Evolutionary conservation across 768 basidiomycete species (phyloP).

Genomic region (Megacollybia marginata): DNA sequence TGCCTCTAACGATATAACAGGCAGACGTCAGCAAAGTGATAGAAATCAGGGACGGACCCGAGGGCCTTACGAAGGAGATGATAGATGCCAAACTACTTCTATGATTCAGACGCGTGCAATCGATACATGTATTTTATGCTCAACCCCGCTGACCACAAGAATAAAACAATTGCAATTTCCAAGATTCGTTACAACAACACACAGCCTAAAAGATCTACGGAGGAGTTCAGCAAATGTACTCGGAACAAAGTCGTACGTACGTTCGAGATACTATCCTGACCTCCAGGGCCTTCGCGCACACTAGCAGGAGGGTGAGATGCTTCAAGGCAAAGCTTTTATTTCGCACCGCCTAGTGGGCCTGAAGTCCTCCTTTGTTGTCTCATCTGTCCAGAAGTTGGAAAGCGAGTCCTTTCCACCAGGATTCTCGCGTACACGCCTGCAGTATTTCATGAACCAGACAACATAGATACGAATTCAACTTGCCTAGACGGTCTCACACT

Average conservation of each 20-base stretch:
- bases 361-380: constrained; percentile 35
- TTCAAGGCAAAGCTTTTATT: neutral
- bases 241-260: too few relatives aligned
- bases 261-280: constrained; percentile 44
- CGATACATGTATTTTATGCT: too few relatives aligned
- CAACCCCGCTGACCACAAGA: too few relatives aligned
- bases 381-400: constrained; percentile 39
- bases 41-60: constrained; percentile 76
- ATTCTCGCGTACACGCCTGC: constrained; percentile 35
- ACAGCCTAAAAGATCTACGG: too few relatives aligned
- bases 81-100: constrained; percentile 55
- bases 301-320: constrained; percentile 23
- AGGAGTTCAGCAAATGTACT: too few relatives aligned
- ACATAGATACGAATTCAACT: constrained; percentile 3
- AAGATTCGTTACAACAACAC: too few relatives aligned
- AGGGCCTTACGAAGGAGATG: constrained; percentile 65
- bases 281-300: constrained; percentile 64
- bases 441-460: neutral
- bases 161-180: too few relatives aligned
- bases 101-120: neutral
- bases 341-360: constrained; percentile 64
- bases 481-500: constrained; percentile 46
- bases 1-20: constrained; percentile 24
- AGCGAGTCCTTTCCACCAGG: constrained; percentile 39
- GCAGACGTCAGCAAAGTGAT: constrained; percentile 74